phyloP scores from a whole-genome alignment of 176 grass and related monocot genomes.

The Melocanna baccifera region DNA sequence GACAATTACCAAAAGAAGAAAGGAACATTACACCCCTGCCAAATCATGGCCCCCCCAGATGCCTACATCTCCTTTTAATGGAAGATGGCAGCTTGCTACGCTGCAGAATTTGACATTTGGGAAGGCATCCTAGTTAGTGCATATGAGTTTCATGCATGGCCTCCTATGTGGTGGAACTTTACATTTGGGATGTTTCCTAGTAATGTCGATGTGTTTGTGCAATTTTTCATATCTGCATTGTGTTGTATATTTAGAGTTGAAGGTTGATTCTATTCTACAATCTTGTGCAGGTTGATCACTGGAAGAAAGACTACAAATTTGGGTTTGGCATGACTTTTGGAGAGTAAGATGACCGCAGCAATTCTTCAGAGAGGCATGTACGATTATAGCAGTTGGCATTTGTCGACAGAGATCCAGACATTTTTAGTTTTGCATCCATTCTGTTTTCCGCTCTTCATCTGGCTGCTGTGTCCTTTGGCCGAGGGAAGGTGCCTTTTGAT shows the following conservation, averaged over 20 bases:
- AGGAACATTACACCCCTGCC: not conserved
- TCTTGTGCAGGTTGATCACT: constrained; percentile 76
- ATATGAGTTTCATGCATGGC: not conserved
- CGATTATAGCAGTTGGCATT: constrained; percentile 31
- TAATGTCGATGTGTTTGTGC: not conserved
- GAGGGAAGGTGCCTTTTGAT: not conserved
- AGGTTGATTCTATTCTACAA: constrained; percentile 12
- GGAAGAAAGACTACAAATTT: constrained; percentile 80
- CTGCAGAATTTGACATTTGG: not conserved
- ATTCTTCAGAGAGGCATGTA: constrained; percentile 9
- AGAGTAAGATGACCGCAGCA: constrained; percentile 31
- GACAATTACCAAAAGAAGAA: not conserved
- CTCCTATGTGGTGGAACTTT: not conserved
- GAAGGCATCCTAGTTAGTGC: not conserved
- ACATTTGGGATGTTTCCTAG: not conserved
- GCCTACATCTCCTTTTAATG: not conserved
- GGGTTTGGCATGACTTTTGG: constrained; percentile 64
- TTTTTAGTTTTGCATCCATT: constrained; percentile 1
- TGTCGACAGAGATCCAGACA: constrained; percentile 23
- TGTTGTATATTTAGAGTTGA: not conserved
- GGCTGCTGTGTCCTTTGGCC: not conserved
- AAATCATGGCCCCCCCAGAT: not conserved
- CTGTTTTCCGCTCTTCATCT: constrained; percentile 24
- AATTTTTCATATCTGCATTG: not conserved
- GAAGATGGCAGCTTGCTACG: not conserved